Evolutionary conservation across 2,329 filamentous ascomycete genomes (phyloP).

Genomic region (Neonectria coccinea): DNA sequence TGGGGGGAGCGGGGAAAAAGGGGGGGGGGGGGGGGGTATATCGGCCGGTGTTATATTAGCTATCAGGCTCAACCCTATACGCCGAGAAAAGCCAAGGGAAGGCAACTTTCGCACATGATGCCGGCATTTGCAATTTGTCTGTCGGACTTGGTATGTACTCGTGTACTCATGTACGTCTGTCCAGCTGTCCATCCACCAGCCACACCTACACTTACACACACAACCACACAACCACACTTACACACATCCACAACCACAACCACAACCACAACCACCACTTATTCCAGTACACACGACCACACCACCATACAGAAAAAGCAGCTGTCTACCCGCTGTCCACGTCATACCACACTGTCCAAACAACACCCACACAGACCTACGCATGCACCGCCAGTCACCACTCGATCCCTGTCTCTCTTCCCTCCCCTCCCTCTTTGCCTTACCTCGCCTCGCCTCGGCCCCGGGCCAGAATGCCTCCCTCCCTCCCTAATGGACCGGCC

Average conservation of each 20-base stretch:
- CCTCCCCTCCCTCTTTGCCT: not conserved
- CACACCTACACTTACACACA: too few species aligned
- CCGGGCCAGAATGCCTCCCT: not conserved
- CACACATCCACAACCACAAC: not conserved
- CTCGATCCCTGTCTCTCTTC: not conserved
- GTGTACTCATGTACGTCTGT: too few species aligned
- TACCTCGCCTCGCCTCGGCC: not conserved
- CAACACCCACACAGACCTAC: conserved; percentile 2
- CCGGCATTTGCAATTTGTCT: too few species aligned
- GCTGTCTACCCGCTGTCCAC: not conserved
- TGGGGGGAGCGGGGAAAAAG: too few species aligned
- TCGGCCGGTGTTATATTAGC: not conserved
- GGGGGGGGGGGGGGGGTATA: conserved; percentile 14
- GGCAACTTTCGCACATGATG: not conserved
- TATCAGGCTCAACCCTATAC: not conserved
- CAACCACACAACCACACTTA: too few species aligned
- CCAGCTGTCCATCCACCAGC: too few species aligned
- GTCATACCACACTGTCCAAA: conserved; percentile 6
- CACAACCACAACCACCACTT: not conserved
- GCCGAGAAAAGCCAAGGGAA: not conserved
- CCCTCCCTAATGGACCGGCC: conserved; percentile 15
- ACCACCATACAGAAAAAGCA: not conserved
- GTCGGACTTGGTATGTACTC: too few species aligned
- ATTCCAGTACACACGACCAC: not conserved
- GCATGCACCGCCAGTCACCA: conserved; percentile 16